Base-by-base conservation (phyloP, 768 basidiomycete genomes). In the Epithele typhae region DNA sequence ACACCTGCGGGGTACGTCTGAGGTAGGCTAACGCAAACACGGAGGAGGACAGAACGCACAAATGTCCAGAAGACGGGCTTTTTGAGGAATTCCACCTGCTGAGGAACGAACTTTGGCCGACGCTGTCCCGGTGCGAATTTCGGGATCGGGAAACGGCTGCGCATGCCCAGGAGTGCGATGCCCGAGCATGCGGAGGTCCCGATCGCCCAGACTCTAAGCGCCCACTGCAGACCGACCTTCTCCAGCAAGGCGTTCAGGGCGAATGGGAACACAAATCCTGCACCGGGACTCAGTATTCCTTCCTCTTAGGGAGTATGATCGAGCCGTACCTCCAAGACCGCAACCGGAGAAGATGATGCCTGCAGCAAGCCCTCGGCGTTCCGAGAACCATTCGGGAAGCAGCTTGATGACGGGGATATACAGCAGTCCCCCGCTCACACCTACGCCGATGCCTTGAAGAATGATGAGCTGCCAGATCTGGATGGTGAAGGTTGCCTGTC, bases 401-500 rank as follows among this genome's bases (percentile, higher is more conserved):
- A 55, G 30, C 25, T 42, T 41, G 18, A 55, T 41, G 4, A 48
- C 45, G 22, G 51, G 51, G 34, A 44, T 41, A 42, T 52, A 55
- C 5, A 49, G 15, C 17, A 55, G 18, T 0, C 55, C 59, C 10
- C 55, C 57, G 12, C 48, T 41, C 18, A 57, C 27, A 2, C 55
- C 50, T 7, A 50, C 46, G 2, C 48, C 45, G 2, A 55, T 48
- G 3, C 56, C 56, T 43, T 59, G 58, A 25, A 57, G 30, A 1
- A 52, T n/a, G 45, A 56, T 54, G n/a, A 58, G 38, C 18, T 56
- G 45, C 54, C 53, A 57, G 8, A 57, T 45, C 54, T 57, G 19
- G 1, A 7, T 14, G 27, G 27, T 30, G 27, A 30, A 7, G 27
- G 27, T 7, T 7, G 7, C 27, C 14, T 30, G 8, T 7, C 27